Evolutionary conservation across 2,329 filamentous ascomycete species (phyloP), one percentile per base, ranked within the genome.

Genomic region (Fusarium sp.): DNA sequence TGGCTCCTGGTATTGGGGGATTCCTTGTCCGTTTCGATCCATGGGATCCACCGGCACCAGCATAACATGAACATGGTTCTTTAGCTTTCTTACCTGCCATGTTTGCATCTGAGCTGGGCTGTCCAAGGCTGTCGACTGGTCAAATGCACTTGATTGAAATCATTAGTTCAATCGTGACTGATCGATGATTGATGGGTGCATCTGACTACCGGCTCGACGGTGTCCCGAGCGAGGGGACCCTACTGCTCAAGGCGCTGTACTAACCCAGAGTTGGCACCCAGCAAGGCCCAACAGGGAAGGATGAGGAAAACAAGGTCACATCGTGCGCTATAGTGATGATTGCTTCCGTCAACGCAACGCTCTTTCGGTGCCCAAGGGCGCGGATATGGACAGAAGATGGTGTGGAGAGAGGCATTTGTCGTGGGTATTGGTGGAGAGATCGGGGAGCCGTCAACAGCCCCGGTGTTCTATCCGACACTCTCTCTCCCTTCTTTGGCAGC

Each of bases 151-250:
- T 67, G 64, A 63, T 63, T 51, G 46, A 46, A 58, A 31, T 34
- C 33, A 28, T 58, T 28, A 51, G 65, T 55, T 58, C 46, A 42
- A 22, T 49, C 34, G 31, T 33, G 53, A 58, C 36, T 68, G 64
- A 51, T 68, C 43, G 44, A 68, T 68, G 48, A 68, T 68, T 68
- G 64, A 68, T 51, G 49, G 64, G 55, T 57, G 39, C 65, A 68
- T 68, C 59, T 58, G n/a, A 40, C 49, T 58, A 63, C 57, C 63
- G 48, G 58, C 58, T 68, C 26, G 57, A 67, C 42, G 58, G 51
- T 42, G 58, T 67, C 64, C 64, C 64, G 64, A 67, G 31, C 53
- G 38, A 68, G 52, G 53, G 65, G 58, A 39, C 51, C 39, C 34
- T 52, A 39, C 39, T 54, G 31, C 52, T 53, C 57, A 54, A 58